Percentiles rank a stretch among this genome's conserved stretches.
Evolutionary conservation across 2,329 filamentous ascomycete species (phyloP).

Genomic region (Aspergillus floridensis): DNA sequence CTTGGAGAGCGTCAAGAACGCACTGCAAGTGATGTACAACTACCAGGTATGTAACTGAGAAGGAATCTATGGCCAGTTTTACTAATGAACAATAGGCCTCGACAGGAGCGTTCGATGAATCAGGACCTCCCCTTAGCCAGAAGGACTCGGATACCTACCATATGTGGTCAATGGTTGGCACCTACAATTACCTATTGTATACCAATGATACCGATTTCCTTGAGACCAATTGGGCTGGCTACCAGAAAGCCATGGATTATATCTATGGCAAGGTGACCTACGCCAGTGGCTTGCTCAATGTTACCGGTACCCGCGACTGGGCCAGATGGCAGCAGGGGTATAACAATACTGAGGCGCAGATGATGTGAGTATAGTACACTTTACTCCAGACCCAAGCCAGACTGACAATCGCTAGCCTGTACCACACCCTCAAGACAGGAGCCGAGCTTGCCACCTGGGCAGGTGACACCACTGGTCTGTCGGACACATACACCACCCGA

Average conservation of each 20-base stretch:
- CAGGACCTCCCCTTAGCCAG: conserved; percentile 35
- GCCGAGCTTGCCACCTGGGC: conserved; percentile 51
- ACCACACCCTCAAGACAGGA: conserved; percentile 55
- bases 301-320: conserved; percentile 53
- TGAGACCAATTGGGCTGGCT: conserved; percentile 48
- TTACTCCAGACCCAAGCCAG: not conserved
- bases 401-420: conserved; percentile 36
- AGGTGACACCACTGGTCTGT: conserved; percentile 41
- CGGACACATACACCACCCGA: conserved; percentile 40
- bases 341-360: conserved; percentile 53
- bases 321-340: conserved; percentile 50
- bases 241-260: conserved; percentile 48
- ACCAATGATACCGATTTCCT: conserved; percentile 54
- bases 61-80: not conserved
- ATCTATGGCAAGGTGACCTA: conserved; percentile 46
- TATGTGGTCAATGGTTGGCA: conserved; percentile 57
- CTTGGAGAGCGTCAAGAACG: conserved; percentile 48
- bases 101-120: conserved; percentile 37
- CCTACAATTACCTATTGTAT: conserved; percentile 58
- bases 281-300: conserved; percentile 49
- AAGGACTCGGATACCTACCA: conserved; percentile 37
- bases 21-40: conserved; percentile 49
- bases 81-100: conserved; percentile 22
- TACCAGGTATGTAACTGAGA: conserved; percentile 32
- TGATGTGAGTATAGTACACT: conserved; percentile 37